Evolutionary conservation across 2,329 filamentous ascomycete species (phyloP).

Genomic region (Didymella segeticola): DNA sequence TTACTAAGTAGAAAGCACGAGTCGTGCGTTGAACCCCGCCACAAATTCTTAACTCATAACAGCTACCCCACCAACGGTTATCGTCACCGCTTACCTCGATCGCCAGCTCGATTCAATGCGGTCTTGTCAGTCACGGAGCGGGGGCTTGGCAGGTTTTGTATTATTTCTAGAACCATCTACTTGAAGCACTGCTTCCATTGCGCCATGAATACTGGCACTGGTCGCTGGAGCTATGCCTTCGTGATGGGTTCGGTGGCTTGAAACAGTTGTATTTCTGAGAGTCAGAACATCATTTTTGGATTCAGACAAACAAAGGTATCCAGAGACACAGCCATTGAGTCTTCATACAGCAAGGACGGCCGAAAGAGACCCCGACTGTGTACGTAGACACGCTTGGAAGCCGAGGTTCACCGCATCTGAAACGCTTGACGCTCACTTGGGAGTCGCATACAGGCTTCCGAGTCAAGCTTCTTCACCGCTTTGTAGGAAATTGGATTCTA

Average conservation of each 20-base stretch:
- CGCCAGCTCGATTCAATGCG: not conserved
- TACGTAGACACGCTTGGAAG: conserved; percentile 8
- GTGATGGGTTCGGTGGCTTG: not conserved
- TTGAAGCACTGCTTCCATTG: not conserved
- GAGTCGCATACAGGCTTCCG: conserved; percentile 8
- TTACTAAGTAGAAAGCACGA: not conserved
- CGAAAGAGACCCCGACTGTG: conserved; percentile 8
- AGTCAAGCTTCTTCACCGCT: not conserved
- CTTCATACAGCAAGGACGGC: conserved; percentile 1
- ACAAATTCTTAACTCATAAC: conserved; percentile 1
- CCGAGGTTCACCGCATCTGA: conserved; percentile 18
- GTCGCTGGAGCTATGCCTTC: not conserved
- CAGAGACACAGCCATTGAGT: conserved; percentile 2
- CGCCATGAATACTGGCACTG: not conserved
- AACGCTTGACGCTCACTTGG: conserved; percentile 9
- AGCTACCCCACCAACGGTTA: conserved; percentile 8
- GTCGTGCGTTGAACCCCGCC: conserved; percentile 1
- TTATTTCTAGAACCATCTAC: not conserved
- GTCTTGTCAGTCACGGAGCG: not conserved
- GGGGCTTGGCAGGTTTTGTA: no score
- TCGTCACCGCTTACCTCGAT: conserved; percentile 9
- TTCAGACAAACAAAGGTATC: not conserved
- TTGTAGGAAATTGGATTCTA: conserved; percentile 12
- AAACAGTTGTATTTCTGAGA: not conserved
- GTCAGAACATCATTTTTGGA: no score